Percentiles rank a stretch among this genome's conserved stretches.
Conservation (phyloP, 768 basidiomycete species). For the Termitomyces bulborhizus region DNA sequence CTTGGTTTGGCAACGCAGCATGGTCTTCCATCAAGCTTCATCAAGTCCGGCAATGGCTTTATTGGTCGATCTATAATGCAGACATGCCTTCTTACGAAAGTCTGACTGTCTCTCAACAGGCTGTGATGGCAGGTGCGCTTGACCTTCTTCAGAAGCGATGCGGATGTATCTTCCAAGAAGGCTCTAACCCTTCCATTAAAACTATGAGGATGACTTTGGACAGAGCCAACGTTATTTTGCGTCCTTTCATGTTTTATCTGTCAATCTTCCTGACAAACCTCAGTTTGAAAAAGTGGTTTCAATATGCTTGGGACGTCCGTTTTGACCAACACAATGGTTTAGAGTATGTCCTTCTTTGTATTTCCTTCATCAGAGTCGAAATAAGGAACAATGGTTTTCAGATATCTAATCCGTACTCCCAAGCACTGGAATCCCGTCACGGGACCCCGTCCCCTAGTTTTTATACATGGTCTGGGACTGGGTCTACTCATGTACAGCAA, state of each 20-base stretch:
- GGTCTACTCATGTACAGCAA: constrained; percentile 67
- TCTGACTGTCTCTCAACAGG: constrained; percentile 39
- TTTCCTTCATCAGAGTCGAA: neutral
- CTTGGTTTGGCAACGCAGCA: constrained; percentile 71
- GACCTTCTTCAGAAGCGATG: constrained; percentile 64
- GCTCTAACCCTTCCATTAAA: constrained; percentile 41
- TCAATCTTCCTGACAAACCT: constrained; percentile 44
- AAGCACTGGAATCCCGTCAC: constrained; percentile 50
- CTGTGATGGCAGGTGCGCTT: constrained; percentile 53
- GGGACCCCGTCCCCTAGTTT: constrained; percentile 68
- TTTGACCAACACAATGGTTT: constrained; percentile 52
- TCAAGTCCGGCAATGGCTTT: constrained; percentile 70
- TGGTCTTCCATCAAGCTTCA: constrained; percentile 65
- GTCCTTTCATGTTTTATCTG: constrained; percentile 66
- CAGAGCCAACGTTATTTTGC: constrained; percentile 57
- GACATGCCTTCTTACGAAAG: constrained; percentile 46
- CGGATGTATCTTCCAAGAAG: constrained; percentile 58
- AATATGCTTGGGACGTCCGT: constrained; percentile 32
- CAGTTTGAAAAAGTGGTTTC: constrained; percentile 37
- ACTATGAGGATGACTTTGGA: constrained; percentile 77
- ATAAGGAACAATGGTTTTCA: constrained; percentile 18
- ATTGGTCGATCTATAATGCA: constrained; percentile 78
- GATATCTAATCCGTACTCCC: constrained; percentile 74
- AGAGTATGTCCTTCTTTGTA: constrained; percentile 43
- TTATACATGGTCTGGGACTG: constrained; percentile 85